Conservation (phyloP, 2,329 filamentous ascomycete species). For the Beauveria sp. region DNA sequence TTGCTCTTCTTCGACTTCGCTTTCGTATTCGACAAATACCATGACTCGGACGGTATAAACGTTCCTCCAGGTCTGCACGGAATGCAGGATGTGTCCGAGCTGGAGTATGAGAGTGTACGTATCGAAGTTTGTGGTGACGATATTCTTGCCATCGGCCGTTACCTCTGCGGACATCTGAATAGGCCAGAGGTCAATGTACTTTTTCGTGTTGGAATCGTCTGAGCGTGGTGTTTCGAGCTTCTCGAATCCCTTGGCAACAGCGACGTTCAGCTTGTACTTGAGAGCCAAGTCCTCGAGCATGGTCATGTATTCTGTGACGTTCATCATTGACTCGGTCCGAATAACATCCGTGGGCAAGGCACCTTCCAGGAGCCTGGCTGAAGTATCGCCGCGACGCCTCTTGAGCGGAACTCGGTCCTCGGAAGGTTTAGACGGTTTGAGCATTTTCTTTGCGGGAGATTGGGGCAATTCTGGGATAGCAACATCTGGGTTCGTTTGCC, state of each 20-base stretch:
- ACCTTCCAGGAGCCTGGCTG: conserved; percentile 48
- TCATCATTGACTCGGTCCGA: conserved; percentile 60
- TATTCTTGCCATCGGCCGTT: conserved; percentile 54
- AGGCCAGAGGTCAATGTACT: conserved; percentile 82
- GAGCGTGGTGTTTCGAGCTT: conserved; percentile 62
- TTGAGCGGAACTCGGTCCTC: conserved; percentile 23
- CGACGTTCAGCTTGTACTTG: conserved; percentile 74
- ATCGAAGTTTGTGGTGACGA: conserved; percentile 84
- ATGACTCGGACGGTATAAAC: conserved; percentile 66
- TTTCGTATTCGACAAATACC: conserved; percentile 86
- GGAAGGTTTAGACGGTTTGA: conserved; percentile 21
- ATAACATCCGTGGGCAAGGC: conserved; percentile 63
- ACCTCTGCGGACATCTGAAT: conserved; percentile 90
- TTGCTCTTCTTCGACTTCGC: conserved; percentile 72
- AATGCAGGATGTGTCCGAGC: conserved; percentile 75
- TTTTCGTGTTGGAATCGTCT: conserved; percentile 54
- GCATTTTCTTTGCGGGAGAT: conserved; percentile 27
- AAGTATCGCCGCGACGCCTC: conserved; percentile 45
- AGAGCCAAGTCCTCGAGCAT: conserved; percentile 76
- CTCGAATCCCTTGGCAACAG: conserved; percentile 75
- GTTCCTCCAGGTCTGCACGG: conserved; percentile 72
- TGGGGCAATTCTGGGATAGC: conserved; percentile 45
- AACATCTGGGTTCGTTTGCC: conserved; percentile 48
- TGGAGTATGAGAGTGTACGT: conserved; percentile 83
- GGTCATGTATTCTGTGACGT: conserved; percentile 67